These are phyloP conservation scores for Fraxinus xanthoxyloides DNA, from an alignment of 305 asterid species.

Conservation along the genomic window DNA sequence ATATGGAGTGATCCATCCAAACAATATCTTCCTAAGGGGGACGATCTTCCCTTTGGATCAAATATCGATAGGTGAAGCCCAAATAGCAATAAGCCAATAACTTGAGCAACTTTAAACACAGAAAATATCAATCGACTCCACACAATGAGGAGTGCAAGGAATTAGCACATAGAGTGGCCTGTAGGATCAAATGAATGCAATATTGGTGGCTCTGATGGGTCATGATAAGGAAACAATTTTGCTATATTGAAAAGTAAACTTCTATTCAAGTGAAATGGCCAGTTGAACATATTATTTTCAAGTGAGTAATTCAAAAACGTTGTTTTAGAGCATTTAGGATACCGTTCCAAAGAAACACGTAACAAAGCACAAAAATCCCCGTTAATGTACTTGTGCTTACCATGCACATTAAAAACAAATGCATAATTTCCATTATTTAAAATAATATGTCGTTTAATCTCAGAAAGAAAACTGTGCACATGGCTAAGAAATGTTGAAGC, in stretches of 20 bases:
- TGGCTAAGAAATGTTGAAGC: background rate
- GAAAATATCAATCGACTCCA: background rate
- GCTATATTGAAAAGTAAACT: background rate
- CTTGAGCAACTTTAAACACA: background rate
- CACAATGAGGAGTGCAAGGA: background rate
- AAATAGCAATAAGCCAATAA: background rate
- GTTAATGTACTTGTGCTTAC: background rate
- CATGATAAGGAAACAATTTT: background rate
- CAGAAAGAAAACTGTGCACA: background rate
- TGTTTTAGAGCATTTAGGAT: background rate
- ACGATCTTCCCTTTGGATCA: background rate
- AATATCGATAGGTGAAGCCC: background rate
- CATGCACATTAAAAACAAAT: background rate
- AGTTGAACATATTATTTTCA: background rate
- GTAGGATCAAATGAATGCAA: background rate
- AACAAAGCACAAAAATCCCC: background rate
- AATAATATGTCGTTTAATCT: background rate
- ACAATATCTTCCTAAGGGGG: background rate
- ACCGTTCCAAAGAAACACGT: background rate
- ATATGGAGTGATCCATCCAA: background rate
- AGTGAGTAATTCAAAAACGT: background rate
- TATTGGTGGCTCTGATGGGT: background rate
- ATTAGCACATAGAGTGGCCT: background rate
- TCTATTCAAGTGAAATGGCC: background rate
- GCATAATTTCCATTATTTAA: background rate